These are phyloP conservation scores for Sphaerobolus stellatus DNA, from an alignment of 1,284 basidiomycete species.

Conservation along the genomic window DNA sequence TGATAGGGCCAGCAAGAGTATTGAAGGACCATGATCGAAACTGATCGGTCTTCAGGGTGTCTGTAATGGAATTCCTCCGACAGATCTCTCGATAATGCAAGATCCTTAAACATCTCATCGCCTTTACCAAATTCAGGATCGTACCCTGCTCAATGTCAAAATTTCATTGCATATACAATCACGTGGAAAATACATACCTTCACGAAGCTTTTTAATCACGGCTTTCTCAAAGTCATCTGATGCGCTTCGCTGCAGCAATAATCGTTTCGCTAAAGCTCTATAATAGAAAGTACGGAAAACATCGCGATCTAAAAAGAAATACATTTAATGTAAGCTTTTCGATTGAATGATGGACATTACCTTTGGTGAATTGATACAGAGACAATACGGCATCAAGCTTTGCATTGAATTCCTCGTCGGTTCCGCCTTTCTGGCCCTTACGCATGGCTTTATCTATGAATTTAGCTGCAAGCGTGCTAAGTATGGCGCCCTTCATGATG, in stretches of 20 bases:
- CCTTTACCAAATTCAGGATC: constrained; percentile 88
- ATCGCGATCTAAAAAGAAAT: constrained; percentile 64
- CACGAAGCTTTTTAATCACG: constrained; percentile 87
- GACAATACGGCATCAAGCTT: constrained; percentile 76
- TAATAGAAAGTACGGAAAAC: constrained; percentile 96
- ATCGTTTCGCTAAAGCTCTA: constrained; percentile 82
- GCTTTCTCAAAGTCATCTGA: constrained; percentile 89
- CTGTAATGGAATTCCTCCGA: constrained; percentile 56
- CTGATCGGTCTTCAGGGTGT: constrained; percentile 31
- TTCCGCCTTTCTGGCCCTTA: constrained; percentile 74
- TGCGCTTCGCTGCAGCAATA: constrained; percentile 85
- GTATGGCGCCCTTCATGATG: constrained; percentile 15
- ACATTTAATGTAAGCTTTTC: not conserved
- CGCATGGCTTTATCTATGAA: constrained; percentile 86
- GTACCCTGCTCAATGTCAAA: constrained; percentile 48
- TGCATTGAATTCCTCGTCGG: constrained; percentile 69
- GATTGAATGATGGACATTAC: constrained; percentile 19
- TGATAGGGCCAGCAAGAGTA: constrained; percentile 71
- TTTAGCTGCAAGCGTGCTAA: constrained; percentile 63
- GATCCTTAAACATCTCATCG: constrained; percentile 89
- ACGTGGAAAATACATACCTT: constrained; percentile 51
- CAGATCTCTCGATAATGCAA: constrained; percentile 70
- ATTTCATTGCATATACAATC: constrained; percentile 7
- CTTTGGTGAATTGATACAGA: constrained; percentile 84
- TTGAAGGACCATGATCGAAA: constrained; percentile 72